Conservation (phyloP, 106 monocot species). For the Iris macrosiphon region DNA sequence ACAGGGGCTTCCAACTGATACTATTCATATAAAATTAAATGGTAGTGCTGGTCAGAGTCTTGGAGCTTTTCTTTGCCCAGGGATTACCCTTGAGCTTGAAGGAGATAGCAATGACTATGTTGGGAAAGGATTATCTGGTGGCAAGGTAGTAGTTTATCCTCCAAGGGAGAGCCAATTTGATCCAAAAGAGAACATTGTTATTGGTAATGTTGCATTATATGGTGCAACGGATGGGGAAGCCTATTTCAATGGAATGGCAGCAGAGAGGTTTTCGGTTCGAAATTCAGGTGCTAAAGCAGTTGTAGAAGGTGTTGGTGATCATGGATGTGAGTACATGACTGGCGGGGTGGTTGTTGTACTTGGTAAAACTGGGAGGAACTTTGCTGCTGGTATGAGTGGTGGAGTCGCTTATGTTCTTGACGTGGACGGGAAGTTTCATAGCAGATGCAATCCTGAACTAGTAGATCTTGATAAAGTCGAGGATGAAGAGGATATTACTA, state of each 20-base stretch:
- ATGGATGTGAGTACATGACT: constrained; percentile 99
- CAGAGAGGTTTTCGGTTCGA: constrained; percentile 95
- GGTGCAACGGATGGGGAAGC: constrained; percentile 96
- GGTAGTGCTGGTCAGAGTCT: constrained; percentile 98
- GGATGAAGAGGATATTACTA: constrained; percentile 80
- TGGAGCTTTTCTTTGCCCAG: constrained; percentile 93
- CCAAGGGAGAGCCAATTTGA: constrained; percentile 74
- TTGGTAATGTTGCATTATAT: constrained; percentile 98
- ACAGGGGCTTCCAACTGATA: constrained; percentile 70
- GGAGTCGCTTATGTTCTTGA: constrained; percentile 92
- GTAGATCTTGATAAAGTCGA: constrained; percentile 86
- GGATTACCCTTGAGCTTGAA: constrained; percentile 97
- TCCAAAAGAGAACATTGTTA: constrained; percentile 95
- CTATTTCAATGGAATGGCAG: constrained; percentile 99
- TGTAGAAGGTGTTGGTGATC: constrained; percentile 97
- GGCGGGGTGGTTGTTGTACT: constrained; percentile 87
- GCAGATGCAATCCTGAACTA: constrained; percentile 67
- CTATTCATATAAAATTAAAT: constrained; percentile 77
- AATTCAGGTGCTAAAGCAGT: constrained; percentile 98
- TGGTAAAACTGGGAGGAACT: constrained; percentile 93
- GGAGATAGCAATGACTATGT: constrained; percentile 99
- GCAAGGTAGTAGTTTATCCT: constrained; percentile 90
- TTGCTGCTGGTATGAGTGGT: constrained; percentile 99
- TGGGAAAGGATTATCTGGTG: constrained; percentile 97
- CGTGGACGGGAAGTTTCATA: constrained; percentile 64